Evolutionary conservation across 805 yeast genomes (phyloP).

Genomic region (Yarrowia sp.): DNA sequence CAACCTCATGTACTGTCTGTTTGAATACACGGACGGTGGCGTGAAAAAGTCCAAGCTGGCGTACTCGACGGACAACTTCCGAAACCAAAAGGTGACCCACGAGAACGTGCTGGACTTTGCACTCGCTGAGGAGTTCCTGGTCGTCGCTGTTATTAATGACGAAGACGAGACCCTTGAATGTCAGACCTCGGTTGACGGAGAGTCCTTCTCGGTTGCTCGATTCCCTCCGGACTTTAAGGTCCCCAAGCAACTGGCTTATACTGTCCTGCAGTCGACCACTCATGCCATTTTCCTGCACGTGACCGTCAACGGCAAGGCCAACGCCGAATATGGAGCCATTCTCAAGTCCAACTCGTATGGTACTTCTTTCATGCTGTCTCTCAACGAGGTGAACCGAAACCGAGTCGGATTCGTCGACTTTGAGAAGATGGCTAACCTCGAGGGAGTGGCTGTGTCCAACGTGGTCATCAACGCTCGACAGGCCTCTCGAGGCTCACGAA

Average conservation of each 20-base stretch:
- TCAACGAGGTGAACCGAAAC: slow-evolving; percentile 78
- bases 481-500: slow-evolving; percentile 56
- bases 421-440: slow-evolving; percentile 80
- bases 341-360: slow-evolving; percentile 92
- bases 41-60: slow-evolving; percentile 47
- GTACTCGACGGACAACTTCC: slow-evolving; percentile 63
- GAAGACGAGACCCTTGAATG: slow-evolving; percentile 65
- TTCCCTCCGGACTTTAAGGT: slow-evolving; percentile 74
- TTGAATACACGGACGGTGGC: slow-evolving; percentile 32
- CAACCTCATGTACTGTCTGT: slow-evolving; percentile 71
- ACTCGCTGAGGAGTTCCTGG: slow-evolving; percentile 69
- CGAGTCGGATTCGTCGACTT: slow-evolving; percentile 80
- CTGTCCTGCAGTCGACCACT: slow-evolving; percentile 75
- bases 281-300: slow-evolving; percentile 83
- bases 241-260: slow-evolving; percentile 72
- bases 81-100: slow-evolving; percentile 51
- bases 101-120: slow-evolving; percentile 76
- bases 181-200: slow-evolving; percentile 79
- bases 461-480: slow-evolving; percentile 64
- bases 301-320: slow-evolving; percentile 62
- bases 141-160: slow-evolving; percentile 66
- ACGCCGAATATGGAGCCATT: slow-evolving; percentile 74
- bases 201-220: slow-evolving; percentile 73
- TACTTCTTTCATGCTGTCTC: slow-evolving; percentile 75
- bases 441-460: slow-evolving; percentile 83